Evolutionary conservation across 2,329 filamentous ascomycete species (phyloP), one percentile per base, ranked within the genome.

Genomic region (Cordyceps farinosa): DNA sequence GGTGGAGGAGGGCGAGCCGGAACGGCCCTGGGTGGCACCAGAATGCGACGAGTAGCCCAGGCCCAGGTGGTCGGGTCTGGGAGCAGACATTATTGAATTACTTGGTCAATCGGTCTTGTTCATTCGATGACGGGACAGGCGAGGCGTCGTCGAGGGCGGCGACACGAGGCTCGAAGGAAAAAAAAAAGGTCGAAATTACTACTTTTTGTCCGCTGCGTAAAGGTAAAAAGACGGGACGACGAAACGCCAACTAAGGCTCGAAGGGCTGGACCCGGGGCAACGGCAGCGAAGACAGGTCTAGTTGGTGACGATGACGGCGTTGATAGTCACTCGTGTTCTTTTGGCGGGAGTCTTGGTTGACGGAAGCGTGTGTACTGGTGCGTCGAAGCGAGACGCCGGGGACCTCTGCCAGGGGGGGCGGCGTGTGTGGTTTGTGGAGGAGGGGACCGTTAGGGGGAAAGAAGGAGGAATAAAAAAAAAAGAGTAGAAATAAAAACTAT

Each of bases 51-150:
- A 86, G 78, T 91, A 93, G 80, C 91, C 91, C 77, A 95, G 87
- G 75, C 89, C 89, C 82, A 95, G 85, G 77, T 94, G 90, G 76
- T 96, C 91, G 73, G 91, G 87, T 85, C 92, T 89, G 77, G 89
- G 84, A 79, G 86, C 91, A 83, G 91, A 90, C 92, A 97, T 96
- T 92, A 94, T 92, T 85, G 82, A 92, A 61, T 61, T 61, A 61
- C 58, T 61, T 47, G 17, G 10, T 40, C 59, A 55, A 47, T 27
- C 38, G 34, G 48, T 13, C 29, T 17, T 51, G 30, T 10, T 61
- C 51, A 54, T 38, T 47, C 59, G 59, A 47, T 30, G 59, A 45
- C 30, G 30, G 22, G 22, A 17, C 36, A 53, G 42, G 17, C 44
- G 45, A 59, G 34, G 45, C 27, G 22, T 40, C 56, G 57, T 51